Base-by-base conservation (phyloP, 306 rosid genomes). In the Begonia masoniana region DNA sequence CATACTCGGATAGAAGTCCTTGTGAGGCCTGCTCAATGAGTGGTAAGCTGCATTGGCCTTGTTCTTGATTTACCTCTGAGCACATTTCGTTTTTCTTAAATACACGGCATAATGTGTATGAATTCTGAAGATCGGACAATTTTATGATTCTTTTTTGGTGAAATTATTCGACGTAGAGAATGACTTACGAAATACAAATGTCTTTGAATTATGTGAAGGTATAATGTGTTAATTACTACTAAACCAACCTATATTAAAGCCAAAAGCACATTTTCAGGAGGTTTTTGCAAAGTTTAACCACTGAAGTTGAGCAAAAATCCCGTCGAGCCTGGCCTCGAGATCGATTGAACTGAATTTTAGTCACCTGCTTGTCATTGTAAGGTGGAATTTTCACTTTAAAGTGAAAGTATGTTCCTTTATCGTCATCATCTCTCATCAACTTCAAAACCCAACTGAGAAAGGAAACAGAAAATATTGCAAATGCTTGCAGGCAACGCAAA, bases 81-180 rank as follows among this genome's bases (percentile, higher is more conserved):
- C 96, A 76, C n/a, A 83, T 80, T 50, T 96, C 97, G 61, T 85
- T 91, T 79, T 91, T 91, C 95, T 91, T 91, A 80, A 85, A 85
- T 66, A 91, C 96, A 10, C 97, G 84, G 54, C 97, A 91, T 65
- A 91, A 64, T 56, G 96, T 96, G 56, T 82, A 91, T 31, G 97
- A 85, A 71, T 91, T 96, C 97, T 91, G 79, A 21, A 3, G 24
- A 21, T 21, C 3, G 24, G 24, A 21, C 82, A 79, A 48, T 26
- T 19, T 43, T 10, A 59, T 46, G 39, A 59, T 31, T 47, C 26
- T 26, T 12, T 39, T 39, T 3, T 45, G 36, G 13, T 39, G 50
- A 47, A 43, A 21, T 21, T 21, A 21, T 21, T 21, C 3, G 3
- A 21, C 2, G 24, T 21, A 21, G 24, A 21, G 2, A 21, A 2